phyloP scores from a whole-genome alignment of 352 stramenopile species.

The Globisporangium acanthophoron region DNA sequence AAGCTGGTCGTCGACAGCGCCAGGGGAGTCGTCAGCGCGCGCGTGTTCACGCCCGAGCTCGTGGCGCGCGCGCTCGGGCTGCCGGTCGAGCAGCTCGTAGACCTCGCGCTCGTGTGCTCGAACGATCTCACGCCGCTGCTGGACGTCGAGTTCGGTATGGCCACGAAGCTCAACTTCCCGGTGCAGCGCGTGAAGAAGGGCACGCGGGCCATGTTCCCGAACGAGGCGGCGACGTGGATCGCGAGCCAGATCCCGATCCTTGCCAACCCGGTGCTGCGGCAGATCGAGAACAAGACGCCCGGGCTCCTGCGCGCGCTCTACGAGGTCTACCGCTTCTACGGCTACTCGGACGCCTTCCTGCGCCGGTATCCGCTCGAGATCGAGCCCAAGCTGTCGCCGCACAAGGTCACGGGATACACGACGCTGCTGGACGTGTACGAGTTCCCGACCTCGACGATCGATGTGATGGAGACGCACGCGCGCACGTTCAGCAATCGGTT shows the following conservation, averaged over 20 bases:
- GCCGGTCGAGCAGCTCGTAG: slow-evolving; percentile 62
- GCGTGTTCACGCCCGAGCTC: slow-evolving; percentile 67
- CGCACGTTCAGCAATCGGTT: slow-evolving; percentile 52
- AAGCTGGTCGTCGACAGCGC: slow-evolving; percentile 29
- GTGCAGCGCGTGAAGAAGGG: slow-evolving; percentile 27
- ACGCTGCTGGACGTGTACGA: slow-evolving; percentile 52
- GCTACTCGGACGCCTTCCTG: slow-evolving; percentile 35
- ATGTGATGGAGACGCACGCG: slow-evolving; percentile 49
- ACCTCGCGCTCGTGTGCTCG: slow-evolving; percentile 78
- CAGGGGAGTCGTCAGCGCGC: slow-evolving; percentile 32
- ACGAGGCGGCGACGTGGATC: slow-evolving; percentile 57
- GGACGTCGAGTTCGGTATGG: slow-evolving; percentile 59
- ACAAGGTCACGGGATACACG: slow-evolving; percentile 52
- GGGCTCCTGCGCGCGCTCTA: slow-evolving; percentile 51
- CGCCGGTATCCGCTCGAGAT: slow-evolving; percentile 41
- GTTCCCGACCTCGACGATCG: slow-evolving; percentile 53
- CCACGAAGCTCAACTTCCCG: slow-evolving; percentile 45
- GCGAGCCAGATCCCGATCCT: slow-evolving; percentile 40
- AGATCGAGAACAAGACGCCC: slow-evolving; percentile 34
- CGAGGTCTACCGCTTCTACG: slow-evolving; percentile 81
- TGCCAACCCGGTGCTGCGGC: slow-evolving; percentile 43
- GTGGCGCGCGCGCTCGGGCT: slow-evolving; percentile 62
- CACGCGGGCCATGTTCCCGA: slow-evolving; percentile 30
- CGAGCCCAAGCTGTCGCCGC: slow-evolving; percentile 19
- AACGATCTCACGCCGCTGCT: slow-evolving; percentile 85